Evolutionary conservation across 345 rosid species (phyloP).

Genomic region (Abelmoschus esculentus): DNA sequence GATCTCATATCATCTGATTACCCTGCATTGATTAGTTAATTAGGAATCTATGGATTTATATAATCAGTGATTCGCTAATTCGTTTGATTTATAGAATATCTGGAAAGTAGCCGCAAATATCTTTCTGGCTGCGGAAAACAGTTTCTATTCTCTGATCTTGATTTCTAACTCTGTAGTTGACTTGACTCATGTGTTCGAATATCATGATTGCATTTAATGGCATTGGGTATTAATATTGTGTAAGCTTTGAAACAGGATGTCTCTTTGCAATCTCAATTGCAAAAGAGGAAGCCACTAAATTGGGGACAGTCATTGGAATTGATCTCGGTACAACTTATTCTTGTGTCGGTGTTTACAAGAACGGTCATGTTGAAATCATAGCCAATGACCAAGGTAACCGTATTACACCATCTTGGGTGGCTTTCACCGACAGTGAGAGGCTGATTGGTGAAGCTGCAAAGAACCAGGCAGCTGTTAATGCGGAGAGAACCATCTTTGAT

Average conservation of each 20-base stretch:
- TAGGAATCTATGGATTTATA: not conserved
- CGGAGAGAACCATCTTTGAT: conserved; percentile 83
- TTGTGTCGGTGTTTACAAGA: conserved; percentile 95
- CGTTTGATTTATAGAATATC: not conserved
- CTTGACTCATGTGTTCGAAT: not conserved
- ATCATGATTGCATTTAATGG: not conserved
- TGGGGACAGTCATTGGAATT: conserved; percentile 92
- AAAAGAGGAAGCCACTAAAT: conserved; percentile 59
- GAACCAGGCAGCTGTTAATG: conserved; percentile 88
- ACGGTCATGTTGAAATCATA: conserved; percentile 93
- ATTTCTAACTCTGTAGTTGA: not conserved
- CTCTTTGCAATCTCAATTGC: conserved; percentile 52
- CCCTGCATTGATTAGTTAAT: not conserved
- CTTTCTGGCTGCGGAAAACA: not conserved
- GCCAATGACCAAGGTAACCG: conserved; percentile 99
- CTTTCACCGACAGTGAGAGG: conserved; percentile 90
- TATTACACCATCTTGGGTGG: conserved; percentile 97
- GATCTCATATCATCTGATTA: not conserved
- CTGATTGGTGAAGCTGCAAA: conserved; percentile 97
- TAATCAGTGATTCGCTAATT: not conserved
- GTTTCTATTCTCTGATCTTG: not conserved
- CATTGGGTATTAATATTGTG: not conserved
- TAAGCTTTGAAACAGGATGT: conserved; percentile 31
- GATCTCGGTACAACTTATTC: conserved; percentile 96
- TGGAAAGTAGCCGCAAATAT: not conserved